Evolutionary conservation across 2,329 filamentous ascomycete species (phyloP), one percentile per base, ranked within the genome.

Genomic region (Exserohilum turcica): DNA sequence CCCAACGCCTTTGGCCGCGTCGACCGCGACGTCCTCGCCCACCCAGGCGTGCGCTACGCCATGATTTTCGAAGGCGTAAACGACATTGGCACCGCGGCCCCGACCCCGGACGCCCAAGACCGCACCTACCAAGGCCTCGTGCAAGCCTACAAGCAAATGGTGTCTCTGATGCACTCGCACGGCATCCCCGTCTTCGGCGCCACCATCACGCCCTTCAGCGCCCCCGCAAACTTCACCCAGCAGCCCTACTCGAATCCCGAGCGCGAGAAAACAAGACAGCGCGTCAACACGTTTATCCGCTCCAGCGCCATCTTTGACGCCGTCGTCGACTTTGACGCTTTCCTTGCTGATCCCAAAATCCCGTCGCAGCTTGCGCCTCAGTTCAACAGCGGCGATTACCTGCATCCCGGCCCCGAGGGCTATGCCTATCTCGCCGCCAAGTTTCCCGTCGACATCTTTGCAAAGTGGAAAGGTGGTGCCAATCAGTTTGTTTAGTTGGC

Each of bases 51-150:
- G 2, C 77, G 78, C 60, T 88, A 86, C 63, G 82, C 82, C 18
- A 80, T 89, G 74, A 78, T 89, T 32, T 89, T 88, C 66, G 84
- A 87, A 68, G 86, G 86, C 16, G 85, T 89, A 24, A 70, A 70
- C 32, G 86, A 89, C 63, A 88, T 90, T 50, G 86, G 86, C 3
- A 75, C 71, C 1, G 80, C 78, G 0, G 72, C 74, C 2, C 63
- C 79, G 0, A 80, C 81, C 18, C 43, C 68, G 0, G 70, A 65
- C 0, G 72, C 77, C 0, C 84, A 86, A 60, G 57, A 61, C 3
- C 64, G 70, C 3, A 74, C 86, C 8, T 82, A 79, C 12, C 78
- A 80, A 46, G 63, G 72, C 2, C 72, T 89, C 2, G 81, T 84
- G 31, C 75, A 76, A n/a, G 83, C 84, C 0, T 89, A 83, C 64